A percentile compares a stretch with the other conserved stretches of the same genome.
Evolutionary conservation across 1,284 basidiomycete species (phyloP).

Genomic region (Ustilago tritici): DNA sequence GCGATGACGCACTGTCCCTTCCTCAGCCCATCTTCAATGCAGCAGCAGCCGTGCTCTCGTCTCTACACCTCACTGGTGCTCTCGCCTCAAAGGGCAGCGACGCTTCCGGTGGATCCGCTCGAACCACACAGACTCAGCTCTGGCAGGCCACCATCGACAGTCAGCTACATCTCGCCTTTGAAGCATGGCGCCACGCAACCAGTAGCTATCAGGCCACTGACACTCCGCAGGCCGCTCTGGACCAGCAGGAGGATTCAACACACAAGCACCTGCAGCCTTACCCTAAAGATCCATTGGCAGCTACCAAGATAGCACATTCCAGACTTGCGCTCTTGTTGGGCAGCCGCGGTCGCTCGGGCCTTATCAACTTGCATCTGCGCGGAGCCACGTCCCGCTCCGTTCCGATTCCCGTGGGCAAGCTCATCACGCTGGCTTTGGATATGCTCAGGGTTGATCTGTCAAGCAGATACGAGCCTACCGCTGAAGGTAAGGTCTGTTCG

Average conservation of each 20-base stretch:
- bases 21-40: slow-evolving; percentile 23
- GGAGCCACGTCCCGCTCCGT: slow-evolving; percentile 77
- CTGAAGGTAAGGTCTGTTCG: slow-evolving; percentile 42
- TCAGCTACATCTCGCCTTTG: slow-evolving; percentile 29
- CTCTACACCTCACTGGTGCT: slow-evolving; percentile 55
- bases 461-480: slow-evolving; percentile 37
- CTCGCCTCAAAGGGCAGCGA: slow-evolving; percentile 44
- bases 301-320: slow-evolving; percentile 30
- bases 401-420: slow-evolving; percentile 77
- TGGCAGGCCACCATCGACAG: slow-evolving; percentile 48
- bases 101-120: slow-evolving; percentile 30
- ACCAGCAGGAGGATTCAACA: background rate
- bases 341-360: slow-evolving; percentile 25
- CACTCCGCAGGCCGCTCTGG: background rate
- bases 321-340: slow-evolving; percentile 46
- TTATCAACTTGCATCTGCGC: slow-evolving; percentile 40
- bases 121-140: slow-evolving; percentile 55
- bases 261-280: slow-evolving; percentile 25
- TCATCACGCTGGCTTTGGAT: slow-evolving; percentile 69
- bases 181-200: slow-evolving; percentile 35
- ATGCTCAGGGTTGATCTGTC: slow-evolving; percentile 72
- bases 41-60: slow-evolving; percentile 43
- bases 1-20: slow-evolving; percentile 8
- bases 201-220: slow-evolving; percentile 36
- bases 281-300: slow-evolving; percentile 33